Conservation (phyloP, 257 asterid species). For the Primulina eburnea region DNA sequence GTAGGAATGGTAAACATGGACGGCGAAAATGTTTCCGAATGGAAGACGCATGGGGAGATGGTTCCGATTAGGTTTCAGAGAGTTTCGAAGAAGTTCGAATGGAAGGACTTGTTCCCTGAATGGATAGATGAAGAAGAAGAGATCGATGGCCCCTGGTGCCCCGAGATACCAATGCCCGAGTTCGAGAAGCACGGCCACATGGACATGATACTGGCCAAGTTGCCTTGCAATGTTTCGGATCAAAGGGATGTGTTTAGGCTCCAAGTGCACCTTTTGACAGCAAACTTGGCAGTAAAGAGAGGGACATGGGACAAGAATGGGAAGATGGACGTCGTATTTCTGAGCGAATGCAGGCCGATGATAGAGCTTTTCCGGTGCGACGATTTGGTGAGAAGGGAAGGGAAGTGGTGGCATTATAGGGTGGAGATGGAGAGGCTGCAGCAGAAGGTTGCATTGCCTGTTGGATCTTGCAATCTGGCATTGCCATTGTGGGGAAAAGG, state of each 20-base stretch:
- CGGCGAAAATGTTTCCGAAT: conserved; percentile 33
- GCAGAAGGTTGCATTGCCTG: conserved; percentile 41
- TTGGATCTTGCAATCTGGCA: conserved; percentile 54
- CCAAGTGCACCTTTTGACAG: conserved; percentile 40
- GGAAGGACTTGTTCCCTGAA: conserved; percentile 50
- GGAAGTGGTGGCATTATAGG: conserved; percentile 50
- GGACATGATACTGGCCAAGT: conserved; percentile 38
- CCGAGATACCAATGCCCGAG: conserved; percentile 53
- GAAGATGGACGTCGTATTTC: conserved; percentile 34
- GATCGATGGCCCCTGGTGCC: conserved; percentile 42
- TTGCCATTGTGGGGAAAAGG: conserved; percentile 39
- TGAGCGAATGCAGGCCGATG: conserved; percentile 47
- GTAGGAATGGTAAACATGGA: conserved; percentile 48
- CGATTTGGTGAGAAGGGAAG: conserved; percentile 37
- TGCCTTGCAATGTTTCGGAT: conserved; percentile 31
- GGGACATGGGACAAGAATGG: conserved; percentile 24
- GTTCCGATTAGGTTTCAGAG: conserved; percentile 22
- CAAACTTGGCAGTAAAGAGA: conserved; percentile 41
- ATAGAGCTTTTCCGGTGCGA: conserved; percentile 44
- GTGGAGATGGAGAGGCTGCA: conserved; percentile 32
- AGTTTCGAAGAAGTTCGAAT: conserved; percentile 35
- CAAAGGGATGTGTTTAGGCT: conserved; percentile 45
- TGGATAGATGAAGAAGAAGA: conserved; percentile 63
- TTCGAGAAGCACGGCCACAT: conserved; percentile 21
- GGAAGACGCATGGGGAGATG: conserved; percentile 27